These are phyloP conservation scores for Chenopodium quinoa DNA, from an alignment of 148 eudicot species.

Conservation along the genomic window DNA sequence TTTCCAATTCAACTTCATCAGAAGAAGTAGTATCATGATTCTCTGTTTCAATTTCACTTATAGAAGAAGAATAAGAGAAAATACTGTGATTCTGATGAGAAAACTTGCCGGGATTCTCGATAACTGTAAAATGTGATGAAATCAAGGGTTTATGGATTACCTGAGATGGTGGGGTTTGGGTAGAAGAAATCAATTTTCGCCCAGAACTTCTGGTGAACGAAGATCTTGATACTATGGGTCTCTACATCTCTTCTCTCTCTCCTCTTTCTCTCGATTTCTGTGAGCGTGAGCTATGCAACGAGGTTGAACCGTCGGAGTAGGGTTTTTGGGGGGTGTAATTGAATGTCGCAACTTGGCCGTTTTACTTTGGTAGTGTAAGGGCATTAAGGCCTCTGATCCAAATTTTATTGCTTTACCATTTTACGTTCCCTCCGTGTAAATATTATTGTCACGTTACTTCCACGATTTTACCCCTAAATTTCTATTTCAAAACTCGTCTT, in stretches of 20 bases:
- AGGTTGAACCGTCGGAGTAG: background rate
- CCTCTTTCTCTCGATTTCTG: background rate
- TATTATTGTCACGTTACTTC: no score
- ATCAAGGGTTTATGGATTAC: conserved; percentile 26
- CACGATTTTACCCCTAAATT: no score
- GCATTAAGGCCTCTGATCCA: no score
- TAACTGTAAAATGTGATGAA: conserved; percentile 16
- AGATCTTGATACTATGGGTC: conserved; percentile 34
- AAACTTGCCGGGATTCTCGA: conserved; percentile 7
- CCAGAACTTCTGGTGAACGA: conserved; percentile 24
- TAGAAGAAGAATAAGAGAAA: conserved; percentile 42
- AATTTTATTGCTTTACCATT: no score
- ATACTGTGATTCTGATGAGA: conserved; percentile 31
- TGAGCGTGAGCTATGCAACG: background rate
- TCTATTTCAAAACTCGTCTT: no score
- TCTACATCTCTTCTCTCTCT: conserved; percentile 38
- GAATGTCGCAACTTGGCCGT: no score
- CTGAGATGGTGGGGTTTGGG: conserved; percentile 27
- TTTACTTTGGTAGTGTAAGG: no score
- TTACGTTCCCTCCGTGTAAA: no score
- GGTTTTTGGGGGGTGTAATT: background rate
- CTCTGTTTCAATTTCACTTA: conserved; percentile 30
- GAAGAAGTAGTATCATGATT: conserved; percentile 26
- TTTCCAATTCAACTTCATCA: conserved; percentile 21
- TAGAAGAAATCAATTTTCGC: conserved; percentile 9